Evolutionary conservation across 2,329 filamentous ascomycete genomes (phyloP).

Genomic region (Penicillium sp.): DNA sequence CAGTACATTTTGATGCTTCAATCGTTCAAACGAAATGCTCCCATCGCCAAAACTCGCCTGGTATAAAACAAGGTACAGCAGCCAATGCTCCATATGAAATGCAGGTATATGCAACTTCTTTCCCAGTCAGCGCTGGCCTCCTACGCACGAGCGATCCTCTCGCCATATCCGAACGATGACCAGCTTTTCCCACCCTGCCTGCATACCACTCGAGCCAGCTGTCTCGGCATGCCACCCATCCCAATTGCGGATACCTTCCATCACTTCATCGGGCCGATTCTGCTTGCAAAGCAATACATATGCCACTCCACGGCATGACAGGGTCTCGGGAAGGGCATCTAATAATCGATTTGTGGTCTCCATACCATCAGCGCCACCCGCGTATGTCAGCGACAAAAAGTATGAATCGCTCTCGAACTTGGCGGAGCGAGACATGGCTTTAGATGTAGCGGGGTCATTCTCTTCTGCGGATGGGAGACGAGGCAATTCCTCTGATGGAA

Average conservation of each 20-base stretch:
- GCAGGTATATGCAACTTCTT: neutral
- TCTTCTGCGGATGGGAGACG: constrained; percentile 38
- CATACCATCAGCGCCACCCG: constrained; percentile 88
- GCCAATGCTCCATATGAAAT: neutral
- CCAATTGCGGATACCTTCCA: constrained; percentile 59
- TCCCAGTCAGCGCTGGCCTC: too few relatives aligned
- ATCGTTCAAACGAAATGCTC: neutral
- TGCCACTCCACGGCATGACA: constrained; percentile 71
- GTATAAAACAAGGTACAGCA: neutral
- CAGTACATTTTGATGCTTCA: neutral
- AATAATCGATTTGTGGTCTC: constrained; percentile 83
- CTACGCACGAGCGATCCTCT: constrained; percentile 9
- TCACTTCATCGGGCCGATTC: constrained; percentile 78
- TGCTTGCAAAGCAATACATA: constrained; percentile 89
- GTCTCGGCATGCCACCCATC: constrained; percentile 70
- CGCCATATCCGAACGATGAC: constrained; percentile 85
- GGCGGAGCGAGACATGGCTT: constrained; percentile 28
- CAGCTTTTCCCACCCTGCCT: constrained; percentile 92
- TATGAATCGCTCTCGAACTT: constrained; percentile 78
- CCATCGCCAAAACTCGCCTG: neutral
- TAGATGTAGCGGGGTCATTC: constrained; percentile 26
- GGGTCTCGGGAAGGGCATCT: constrained; percentile 61
- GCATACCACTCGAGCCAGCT: constrained; percentile 78
- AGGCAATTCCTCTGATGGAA: constrained; percentile 78
- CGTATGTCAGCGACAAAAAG: constrained; percentile 81